These are phyloP conservation scores for Fomitopsis palustris DNA, from an alignment of 1,284 basidiomycete genomes.

Conservation along the genomic window DNA sequence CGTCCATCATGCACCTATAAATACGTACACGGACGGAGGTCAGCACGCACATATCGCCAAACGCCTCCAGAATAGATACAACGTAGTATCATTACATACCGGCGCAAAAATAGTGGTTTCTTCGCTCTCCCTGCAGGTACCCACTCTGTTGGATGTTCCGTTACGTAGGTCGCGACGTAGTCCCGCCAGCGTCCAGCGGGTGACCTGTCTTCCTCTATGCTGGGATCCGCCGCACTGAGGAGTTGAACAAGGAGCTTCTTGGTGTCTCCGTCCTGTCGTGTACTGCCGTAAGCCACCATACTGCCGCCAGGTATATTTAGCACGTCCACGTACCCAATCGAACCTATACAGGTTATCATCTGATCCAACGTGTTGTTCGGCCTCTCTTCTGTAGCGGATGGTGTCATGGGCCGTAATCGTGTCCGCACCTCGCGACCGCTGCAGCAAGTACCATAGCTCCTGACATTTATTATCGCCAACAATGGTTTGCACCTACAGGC, in stretches of 20 bases:
- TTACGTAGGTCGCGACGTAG: constrained; percentile 85
- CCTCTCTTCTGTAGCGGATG: constrained; percentile 88
- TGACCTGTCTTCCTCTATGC: constrained; percentile 50
- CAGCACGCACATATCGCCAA: constrained; percentile 7
- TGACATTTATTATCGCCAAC: constrained; percentile 72
- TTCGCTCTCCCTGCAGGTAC: constrained; percentile 41
- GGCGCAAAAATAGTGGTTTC: constrained; percentile 26
- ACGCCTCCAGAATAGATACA: constrained; percentile 15
- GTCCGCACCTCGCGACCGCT: constrained; percentile 49
- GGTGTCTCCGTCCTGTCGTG: constrained; percentile 53
- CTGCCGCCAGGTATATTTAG: not conserved
- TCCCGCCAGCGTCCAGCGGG: constrained; percentile 69
- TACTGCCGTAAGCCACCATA: not conserved
- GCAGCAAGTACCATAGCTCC: constrained; percentile 64
- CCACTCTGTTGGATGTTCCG: constrained; percentile 73
- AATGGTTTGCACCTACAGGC: constrained; percentile 76
- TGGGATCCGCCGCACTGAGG: constrained; percentile 78
- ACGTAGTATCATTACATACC: constrained; percentile 16
- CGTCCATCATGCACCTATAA: constrained; percentile 34
- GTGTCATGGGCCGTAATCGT: constrained; percentile 69
- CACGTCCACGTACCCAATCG: constrained; percentile 72
- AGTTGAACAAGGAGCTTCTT: constrained; percentile 76
- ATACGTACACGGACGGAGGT: constrained; percentile 26
- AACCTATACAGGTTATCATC: constrained; percentile 93
- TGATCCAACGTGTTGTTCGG: constrained; percentile 80